These are phyloP conservation scores for Pseudogymnoascus sp. DNA, from an alignment of 2,329 filamentous ascomycete genomes.

Conservation along the genomic window DNA sequence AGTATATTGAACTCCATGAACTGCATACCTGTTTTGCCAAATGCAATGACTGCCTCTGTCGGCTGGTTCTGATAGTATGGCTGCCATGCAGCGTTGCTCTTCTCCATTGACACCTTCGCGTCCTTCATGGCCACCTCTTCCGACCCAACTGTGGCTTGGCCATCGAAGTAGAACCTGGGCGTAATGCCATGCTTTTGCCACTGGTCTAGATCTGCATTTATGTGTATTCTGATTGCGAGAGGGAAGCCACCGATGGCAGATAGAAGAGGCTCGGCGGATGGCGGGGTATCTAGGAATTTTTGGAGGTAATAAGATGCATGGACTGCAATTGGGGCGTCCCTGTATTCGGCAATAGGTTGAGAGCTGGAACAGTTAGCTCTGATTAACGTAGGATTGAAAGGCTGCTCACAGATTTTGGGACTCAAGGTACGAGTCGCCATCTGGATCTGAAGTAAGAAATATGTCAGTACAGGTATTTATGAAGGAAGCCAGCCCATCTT, in stretches of 20 bases:
- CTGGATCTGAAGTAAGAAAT: not conserved
- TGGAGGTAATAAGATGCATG: constrained; percentile 87
- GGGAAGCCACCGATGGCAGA: constrained; percentile 85
- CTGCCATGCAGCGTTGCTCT: constrained; percentile 75
- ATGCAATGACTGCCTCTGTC: constrained; percentile 73
- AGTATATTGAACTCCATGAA: constrained; percentile 24
- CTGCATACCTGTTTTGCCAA: constrained; percentile 67
- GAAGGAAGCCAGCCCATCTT: not conserved
- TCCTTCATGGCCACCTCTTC: constrained; percentile 61
- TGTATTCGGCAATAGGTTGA: constrained; percentile 59
- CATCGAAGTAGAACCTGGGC: constrained; percentile 90
- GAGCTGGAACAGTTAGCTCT: constrained; percentile 14
- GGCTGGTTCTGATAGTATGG: constrained; percentile 77
- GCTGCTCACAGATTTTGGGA: constrained; percentile 3
- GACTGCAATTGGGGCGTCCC: constrained; percentile 69
- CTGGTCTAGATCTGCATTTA: constrained; percentile 66
- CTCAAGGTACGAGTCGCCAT: constrained; percentile 6
- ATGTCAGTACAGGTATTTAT: not conserved
- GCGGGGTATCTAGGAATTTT: constrained; percentile 62
- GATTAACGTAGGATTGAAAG: not conserved
- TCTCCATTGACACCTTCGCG: constrained; percentile 56
- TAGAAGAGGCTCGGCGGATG: constrained; percentile 77
- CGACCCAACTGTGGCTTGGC: constrained; percentile 69
- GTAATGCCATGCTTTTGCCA: constrained; percentile 64
- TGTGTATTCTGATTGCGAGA: constrained; percentile 64